A percentile compares a stretch with the other conserved stretches of the same genome.
Evolutionary conservation across 1,139 yeast genomes (phyloP).

Genomic region (Chernovozyma aurita): DNA sequence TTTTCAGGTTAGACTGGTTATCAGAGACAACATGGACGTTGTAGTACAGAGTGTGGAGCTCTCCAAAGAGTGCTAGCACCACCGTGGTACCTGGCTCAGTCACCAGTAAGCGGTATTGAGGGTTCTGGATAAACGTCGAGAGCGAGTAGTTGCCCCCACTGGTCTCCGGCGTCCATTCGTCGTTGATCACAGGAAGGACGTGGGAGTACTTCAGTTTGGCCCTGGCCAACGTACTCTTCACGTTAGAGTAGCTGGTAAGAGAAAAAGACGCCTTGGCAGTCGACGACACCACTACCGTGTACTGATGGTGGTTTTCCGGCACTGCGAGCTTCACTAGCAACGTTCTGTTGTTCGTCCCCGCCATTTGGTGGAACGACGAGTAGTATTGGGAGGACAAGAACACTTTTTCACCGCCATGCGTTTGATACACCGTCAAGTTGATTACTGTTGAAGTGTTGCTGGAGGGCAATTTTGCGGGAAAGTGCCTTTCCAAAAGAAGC

Average conservation of each 20-base stretch:
- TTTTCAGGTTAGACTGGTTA: slow-evolving; percentile 22
- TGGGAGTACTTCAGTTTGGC: slow-evolving; percentile 18
- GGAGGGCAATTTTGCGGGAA: slow-evolving; percentile 11
- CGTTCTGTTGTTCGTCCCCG: slow-evolving; percentile 28
- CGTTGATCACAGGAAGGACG: slow-evolving; percentile 22
- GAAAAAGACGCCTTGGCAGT: slow-evolving; percentile 28
- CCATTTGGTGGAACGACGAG: slow-evolving; percentile 13
- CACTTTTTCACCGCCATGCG: slow-evolving; percentile 31
- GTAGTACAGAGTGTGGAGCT: slow-evolving; percentile 19
- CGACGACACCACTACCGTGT: slow-evolving; percentile 23
- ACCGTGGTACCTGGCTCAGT: slow-evolving; percentile 13
- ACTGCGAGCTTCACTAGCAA: slow-evolving; percentile 19
- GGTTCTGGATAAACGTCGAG: slow-evolving; percentile 53
- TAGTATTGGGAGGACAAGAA: slow-evolving; percentile 26
- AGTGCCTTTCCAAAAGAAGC: slow-evolving; percentile 46
- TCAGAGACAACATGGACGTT: slow-evolving; percentile 40
- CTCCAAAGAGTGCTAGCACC: slow-evolving; percentile 22
- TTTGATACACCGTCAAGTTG: slow-evolving; percentile 26
- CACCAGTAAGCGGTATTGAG: slow-evolving; percentile 47
- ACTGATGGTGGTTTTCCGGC: slow-evolving; percentile 14
- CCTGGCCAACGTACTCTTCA: slow-evolving; percentile 19
- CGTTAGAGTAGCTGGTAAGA: slow-evolving; percentile 31
- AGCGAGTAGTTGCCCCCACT: slow-evolving; percentile 59
- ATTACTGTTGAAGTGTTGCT: slow-evolving; percentile 15
- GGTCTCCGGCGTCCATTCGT: slow-evolving; percentile 44